Evolutionary conservation across 257 asterid species (phyloP), one percentile per base, ranked within the genome.

Genomic region (Anisodus acutangulus): DNA sequence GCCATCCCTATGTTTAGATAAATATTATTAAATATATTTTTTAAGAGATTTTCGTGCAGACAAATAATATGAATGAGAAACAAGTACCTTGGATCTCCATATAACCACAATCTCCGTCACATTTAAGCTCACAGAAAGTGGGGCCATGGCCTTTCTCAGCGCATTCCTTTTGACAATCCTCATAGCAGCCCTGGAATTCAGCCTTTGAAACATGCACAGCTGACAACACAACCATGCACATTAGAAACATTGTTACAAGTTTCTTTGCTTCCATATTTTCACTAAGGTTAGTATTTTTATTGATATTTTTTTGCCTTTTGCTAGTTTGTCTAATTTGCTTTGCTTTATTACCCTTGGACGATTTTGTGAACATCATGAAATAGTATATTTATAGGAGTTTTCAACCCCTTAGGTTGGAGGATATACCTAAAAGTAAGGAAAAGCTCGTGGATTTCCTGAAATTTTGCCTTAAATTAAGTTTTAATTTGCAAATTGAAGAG

Each of bases 221-320:
- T 7, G 88, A 85, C 19, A 70, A 41, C 12, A 70, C 86, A 55
- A 86, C 31, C 1, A 86, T 71, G 83, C 85, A 83, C 63, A 83
- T 9, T 3, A 83, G 43, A 43, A 83, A 86, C 15, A 70, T 80
- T 6, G 72, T 86, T 55, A 79, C 83, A 26, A 86, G 8, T 7
- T 83, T 83, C 60, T 86, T 83, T 3, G 72, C 71, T 79, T 59
- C 84, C 64, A 39, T 63, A 39, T 59, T 31, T 58, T 4, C 12
- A 67, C 19, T 10, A 67, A 67, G 74, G 74, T 3, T 67, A 67
- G 0, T 35, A 12, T 35, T 13, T 2, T 5, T 35, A 31, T 31
- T 31, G 22, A 37, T 22, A 22, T 31, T 31, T 35, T 35, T 4
- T 67, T 13, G 4, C 31, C 37, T 31, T 35, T 67, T 6, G 9